These are phyloP conservation scores for Solanum tacnaense DNA, from an alignment of 257 asterid species.

Conservation along the genomic window DNA sequence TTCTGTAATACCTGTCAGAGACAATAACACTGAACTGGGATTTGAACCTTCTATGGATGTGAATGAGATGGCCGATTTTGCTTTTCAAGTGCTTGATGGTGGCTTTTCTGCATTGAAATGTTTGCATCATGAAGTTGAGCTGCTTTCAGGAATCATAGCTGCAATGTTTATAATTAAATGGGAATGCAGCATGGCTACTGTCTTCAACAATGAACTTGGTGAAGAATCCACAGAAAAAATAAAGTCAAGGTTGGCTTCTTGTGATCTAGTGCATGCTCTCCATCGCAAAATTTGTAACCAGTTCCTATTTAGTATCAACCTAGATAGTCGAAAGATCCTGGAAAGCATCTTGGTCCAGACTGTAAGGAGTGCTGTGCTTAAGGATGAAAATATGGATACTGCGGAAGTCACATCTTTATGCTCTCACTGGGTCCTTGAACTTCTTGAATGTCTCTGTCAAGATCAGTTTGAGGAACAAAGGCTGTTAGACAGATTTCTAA, in stretches of 20 bases:
- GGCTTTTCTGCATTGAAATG: conserved; percentile 52
- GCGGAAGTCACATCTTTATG: conserved; percentile 49
- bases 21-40: conserved; percentile 17
- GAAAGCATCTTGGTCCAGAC: conserved; percentile 46
- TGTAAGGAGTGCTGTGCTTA: conserved; percentile 31
- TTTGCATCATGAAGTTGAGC: conserved; percentile 38
- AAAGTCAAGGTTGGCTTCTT: conserved; percentile 45
- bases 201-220: conserved; percentile 31
- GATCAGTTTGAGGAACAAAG: conserved; percentile 73
- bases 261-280: conserved; percentile 48
- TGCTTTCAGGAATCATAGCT: conserved; percentile 59
- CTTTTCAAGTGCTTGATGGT: conserved; percentile 61
- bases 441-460: conserved; percentile 45
- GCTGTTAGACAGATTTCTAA: conserved; percentile 57
- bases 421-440: conserved; percentile 62
- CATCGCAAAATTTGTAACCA: conserved; percentile 33
- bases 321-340: conserved; percentile 28
- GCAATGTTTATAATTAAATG: conserved; percentile 62
- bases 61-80: conserved; percentile 58
- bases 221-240: conserved; percentile 27
- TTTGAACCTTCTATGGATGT: conserved; percentile 29
- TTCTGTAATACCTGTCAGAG: conserved; percentile 32
- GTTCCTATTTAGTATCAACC: conserved; percentile 31
- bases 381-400: conserved; percentile 34
- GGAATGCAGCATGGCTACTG: conserved; percentile 55